Base-by-base conservation (phyloP, 768 basidiomycete genomes). In the Jaapia argillacea region DNA sequence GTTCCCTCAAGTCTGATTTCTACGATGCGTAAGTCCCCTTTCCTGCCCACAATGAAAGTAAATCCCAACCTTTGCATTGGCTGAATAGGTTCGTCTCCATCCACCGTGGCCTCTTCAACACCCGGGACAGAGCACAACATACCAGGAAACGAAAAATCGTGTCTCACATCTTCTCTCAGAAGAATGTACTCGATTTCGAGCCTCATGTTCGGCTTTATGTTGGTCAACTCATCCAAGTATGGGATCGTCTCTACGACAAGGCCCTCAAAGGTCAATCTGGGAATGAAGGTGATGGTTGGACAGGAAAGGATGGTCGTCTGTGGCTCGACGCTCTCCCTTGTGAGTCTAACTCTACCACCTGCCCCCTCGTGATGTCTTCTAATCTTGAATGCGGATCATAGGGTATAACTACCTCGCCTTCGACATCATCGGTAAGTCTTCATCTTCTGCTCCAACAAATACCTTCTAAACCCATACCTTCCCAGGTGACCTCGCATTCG, bases 81-180 rank as follows among this genome's bases (percentile, higher is more conserved):
- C 14, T 59, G 44, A 54, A 59, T 40, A 57, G 62, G 6, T 89
- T 90, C 51, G 83, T 88, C 21, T 80, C 81, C 23, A 84, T 85
- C 45, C 66, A 64, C 24, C 73, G 80, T 24, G 82, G 83, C 1
- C 64, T 88, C 23, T 87, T 88, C 73, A 86, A 81, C 59, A 85
- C 83, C 14, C 77, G 87, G 36, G 75, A 84, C 54, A 77, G 87
- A 24, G 56, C 62, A 4, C 85, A 89, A 45, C 90, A 94, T 57
- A 72, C 85, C 4, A 78, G 90, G 35, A 94, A 92, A 64, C 80
- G 89, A 65, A 94, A 94, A 65, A 86, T 96, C 47, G 75, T 94
- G 37, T 81, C 86, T 1, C 78, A 86, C 55, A 81, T 88, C 53
- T 87, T 87, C 62, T 81, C 81, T 1, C 82, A 85, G 56, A 91